Evolutionary conservation across 2,329 filamentous ascomycete genomes (phyloP), one percentile per base, ranked within the genome.

Genomic region (Myriosclerotinia scirpicola): DNA sequence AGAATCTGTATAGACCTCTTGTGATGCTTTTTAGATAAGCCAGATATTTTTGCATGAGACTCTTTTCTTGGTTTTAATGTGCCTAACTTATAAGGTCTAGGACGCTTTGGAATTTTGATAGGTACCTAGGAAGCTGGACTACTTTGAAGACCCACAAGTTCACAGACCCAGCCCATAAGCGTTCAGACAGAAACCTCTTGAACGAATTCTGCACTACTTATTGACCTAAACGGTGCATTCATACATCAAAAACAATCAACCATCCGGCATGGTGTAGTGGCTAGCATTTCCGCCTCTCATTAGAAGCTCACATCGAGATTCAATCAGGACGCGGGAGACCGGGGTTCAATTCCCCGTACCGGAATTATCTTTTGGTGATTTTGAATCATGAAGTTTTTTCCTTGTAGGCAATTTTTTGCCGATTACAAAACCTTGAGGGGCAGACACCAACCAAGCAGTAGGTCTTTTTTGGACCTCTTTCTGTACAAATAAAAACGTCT

Each of bases 211-310:
- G 3, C 44, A 8, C 17, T 46, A 20, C 5, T 8, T 46, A 1
- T 17, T 20, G 9, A 0, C 30, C 5, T 7, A 5, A 46, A 46
- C 20, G 15, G 5, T 17, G 14, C 42, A 20, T 7, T 8, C 20
- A 46, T 2, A 5, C 0, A 2, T 1, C 30, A 9, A 54, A 48
- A n/a, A 60, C 7, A 17, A 17, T 8, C n/a, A 22, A 2, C 8
- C 3, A 36, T 59, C 56, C 56, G 56, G 56, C 56, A 59, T 59
- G 56, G 56, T 59, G 56, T 59, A 59, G 42, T 48, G 56, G 56
- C 26, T 59, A 59, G 56, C 56, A 59, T 59, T 48, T 59, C 56
- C 56, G 56, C 56, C 56, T 59, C 42, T 59, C 56, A 59, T 22
- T 36, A 9, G 8, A 30, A 44, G 22, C 22, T 15, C 30, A 34